Conservation (phyloP, 225 moss, liverwort and hornwort genomes). For the Marchantia paleacea region DNA sequence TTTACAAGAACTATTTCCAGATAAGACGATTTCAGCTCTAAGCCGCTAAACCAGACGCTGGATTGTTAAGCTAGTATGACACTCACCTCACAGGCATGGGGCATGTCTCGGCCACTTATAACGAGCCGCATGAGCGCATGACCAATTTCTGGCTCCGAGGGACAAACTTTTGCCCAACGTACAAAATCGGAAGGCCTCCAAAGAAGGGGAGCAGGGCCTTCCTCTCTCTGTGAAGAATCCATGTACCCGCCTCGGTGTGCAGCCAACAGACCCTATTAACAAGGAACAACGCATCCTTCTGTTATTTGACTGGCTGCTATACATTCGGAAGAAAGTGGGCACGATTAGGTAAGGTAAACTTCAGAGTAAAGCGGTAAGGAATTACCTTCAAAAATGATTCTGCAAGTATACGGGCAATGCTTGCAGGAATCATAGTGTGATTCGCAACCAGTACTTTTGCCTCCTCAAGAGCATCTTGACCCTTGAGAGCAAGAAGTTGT, state of each 20-base stretch:
- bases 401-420: constrained; percentile 83
- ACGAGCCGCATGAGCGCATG: constrained; percentile 97
- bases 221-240: constrained; percentile 76
- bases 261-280: constrained; percentile 71
- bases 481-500: constrained; percentile 89
- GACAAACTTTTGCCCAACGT: constrained; percentile 88
- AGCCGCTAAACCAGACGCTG: neutral
- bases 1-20: neutral
- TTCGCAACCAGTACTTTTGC: constrained; percentile 86
- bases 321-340: neutral
- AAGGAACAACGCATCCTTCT: neutral
- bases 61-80: neutral
- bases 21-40: neutral
- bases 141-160: constrained; percentile 91
- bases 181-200: constrained; percentile 96
- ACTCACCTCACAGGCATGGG: constrained; percentile 86
- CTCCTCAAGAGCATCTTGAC: constrained; percentile 83
- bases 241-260: constrained; percentile 96
- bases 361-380: neutral
- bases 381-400: constrained; percentile 90
- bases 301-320: neutral
- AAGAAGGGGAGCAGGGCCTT: constrained; percentile 92
- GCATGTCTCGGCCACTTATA: constrained; percentile 91
- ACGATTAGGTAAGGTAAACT: neutral
- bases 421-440: constrained; percentile 71